Evolutionary conservation across 495 filamentous ascomycete genomes (phyloP).

Genomic region (Neurospora sp.): DNA sequence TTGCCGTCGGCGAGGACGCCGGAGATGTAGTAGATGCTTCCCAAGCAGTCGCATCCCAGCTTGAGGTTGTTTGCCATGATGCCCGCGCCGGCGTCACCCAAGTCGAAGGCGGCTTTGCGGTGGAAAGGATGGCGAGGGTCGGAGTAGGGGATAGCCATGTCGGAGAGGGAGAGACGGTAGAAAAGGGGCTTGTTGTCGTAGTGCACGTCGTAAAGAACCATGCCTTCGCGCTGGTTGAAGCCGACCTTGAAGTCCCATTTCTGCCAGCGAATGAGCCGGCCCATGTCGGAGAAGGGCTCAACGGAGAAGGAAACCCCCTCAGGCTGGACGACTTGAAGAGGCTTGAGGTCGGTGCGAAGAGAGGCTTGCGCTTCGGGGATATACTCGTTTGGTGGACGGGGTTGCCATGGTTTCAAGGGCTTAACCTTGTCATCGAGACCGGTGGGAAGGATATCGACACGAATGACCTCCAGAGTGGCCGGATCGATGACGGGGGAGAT

Average conservation of each 20-base stretch:
- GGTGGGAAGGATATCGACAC: slow-evolving; percentile 50
- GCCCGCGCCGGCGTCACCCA: slow-evolving; percentile 66
- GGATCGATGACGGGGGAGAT: slow-evolving; percentile 70
- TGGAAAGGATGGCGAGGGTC: slow-evolving; percentile 65
- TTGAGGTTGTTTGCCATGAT: slow-evolving; percentile 66
- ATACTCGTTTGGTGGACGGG: slow-evolving; percentile 58
- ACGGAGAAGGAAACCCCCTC: slow-evolving; percentile 64
- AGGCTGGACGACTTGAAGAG: slow-evolving; percentile 65
- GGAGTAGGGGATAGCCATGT: slow-evolving; percentile 74
- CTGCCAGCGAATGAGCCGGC: slow-evolving; percentile 47
- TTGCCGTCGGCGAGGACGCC: slow-evolving; percentile 42
- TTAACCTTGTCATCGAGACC: slow-evolving; percentile 51
- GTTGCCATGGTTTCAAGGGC: slow-evolving; percentile 43
- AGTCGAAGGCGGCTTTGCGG: slow-evolving; percentile 69
- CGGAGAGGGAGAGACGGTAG: slow-evolving; percentile 57
- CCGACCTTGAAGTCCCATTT: slow-evolving; percentile 65
- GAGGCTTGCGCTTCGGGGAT: slow-evolving; percentile 53
- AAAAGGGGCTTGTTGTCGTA: slow-evolving; percentile 60
- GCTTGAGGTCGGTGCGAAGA: slow-evolving; percentile 58
- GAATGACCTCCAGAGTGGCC: slow-evolving; percentile 50
- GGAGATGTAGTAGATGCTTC: slow-evolving; percentile 58
- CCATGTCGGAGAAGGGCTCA: slow-evolving; percentile 31
- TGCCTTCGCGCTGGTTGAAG: slow-evolving; percentile 64
- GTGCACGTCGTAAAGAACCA: slow-evolving; percentile 57
- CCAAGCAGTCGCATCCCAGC: slow-evolving; percentile 52